Conservation (phyloP, 1,284 basidiomycete genomes). For the Mixia osmundae region DNA sequence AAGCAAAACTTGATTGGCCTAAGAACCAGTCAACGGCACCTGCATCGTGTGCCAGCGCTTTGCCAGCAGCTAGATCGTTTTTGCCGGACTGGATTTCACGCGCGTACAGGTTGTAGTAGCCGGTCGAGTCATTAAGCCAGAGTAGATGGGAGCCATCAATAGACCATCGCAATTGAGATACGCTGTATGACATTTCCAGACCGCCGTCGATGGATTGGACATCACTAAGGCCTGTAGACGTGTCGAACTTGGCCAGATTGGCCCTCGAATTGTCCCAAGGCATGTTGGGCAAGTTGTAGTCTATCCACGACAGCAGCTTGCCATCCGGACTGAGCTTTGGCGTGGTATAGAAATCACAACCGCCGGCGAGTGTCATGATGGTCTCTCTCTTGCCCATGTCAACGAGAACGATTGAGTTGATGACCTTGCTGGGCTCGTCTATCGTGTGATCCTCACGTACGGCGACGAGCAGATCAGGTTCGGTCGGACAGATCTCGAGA, state of each 20-base stretch:
- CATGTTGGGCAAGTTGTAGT: conserved; percentile 52
- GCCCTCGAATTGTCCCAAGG: conserved; percentile 37
- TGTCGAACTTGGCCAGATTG: conserved; percentile 32
- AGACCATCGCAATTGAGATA: too few relatives aligned
- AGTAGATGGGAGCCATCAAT: too few relatives aligned
- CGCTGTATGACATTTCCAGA: too few relatives aligned
- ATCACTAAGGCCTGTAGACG: conserved; percentile 1
- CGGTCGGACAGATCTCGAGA: conserved; percentile 20
- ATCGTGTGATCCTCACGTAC: conserved; percentile 44
- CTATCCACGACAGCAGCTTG: conserved; percentile 37
- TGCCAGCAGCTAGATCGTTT: too few relatives aligned
- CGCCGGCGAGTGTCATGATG: conserved; percentile 28
- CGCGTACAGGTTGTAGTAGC: too few relatives aligned
- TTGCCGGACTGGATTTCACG: too few relatives aligned
- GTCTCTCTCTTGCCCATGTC: conserved; percentile 27
- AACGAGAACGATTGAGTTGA: conserved; percentile 36
- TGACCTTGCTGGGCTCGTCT: conserved; percentile 32
- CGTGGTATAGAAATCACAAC: conserved; percentile 39
- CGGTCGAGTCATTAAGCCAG: too few relatives aligned
- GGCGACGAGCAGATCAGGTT: conserved; percentile 30
- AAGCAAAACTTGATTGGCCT: too few relatives aligned
- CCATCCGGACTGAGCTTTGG: conserved; percentile 46
- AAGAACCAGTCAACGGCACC: too few relatives aligned
- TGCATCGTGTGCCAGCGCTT: too few relatives aligned
- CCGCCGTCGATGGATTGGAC: too few relatives aligned